Conservation (phyloP, 805 yeast genomes). For the Ogataea allantospora region DNA sequence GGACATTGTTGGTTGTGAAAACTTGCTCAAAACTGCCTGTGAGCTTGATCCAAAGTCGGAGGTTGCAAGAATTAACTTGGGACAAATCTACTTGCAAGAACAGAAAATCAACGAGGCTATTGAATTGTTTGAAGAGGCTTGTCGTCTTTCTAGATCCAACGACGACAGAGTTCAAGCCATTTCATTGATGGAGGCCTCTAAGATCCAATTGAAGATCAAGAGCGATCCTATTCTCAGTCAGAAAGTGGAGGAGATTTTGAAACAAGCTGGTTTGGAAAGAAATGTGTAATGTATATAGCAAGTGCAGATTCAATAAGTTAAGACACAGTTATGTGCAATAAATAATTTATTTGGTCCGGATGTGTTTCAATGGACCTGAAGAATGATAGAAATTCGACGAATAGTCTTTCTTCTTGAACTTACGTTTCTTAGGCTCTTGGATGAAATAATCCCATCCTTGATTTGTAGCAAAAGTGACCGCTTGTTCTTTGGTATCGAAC, state of each 20-base stretch:
- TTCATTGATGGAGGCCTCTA: slow-evolving; percentile 89
- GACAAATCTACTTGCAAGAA: slow-evolving; percentile 83
- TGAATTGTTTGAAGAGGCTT: slow-evolving; percentile 75
- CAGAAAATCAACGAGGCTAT: slow-evolving; percentile 83
- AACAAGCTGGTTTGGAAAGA: slow-evolving; percentile 30
- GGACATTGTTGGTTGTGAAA: slow-evolving; percentile 56
- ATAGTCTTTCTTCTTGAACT: slow-evolving; percentile 72
- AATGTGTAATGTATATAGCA: slow-evolving; percentile 9
- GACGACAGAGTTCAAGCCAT: slow-evolving; percentile 90
- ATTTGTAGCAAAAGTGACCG: slow-evolving; percentile 73
- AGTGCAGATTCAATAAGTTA: not conserved
- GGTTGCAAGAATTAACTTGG: slow-evolving; percentile 84
- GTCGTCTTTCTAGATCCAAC: slow-evolving; percentile 75
- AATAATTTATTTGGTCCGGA: slow-evolving; percentile 61
- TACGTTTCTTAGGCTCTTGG: slow-evolving; percentile 76
- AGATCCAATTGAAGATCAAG: slow-evolving; percentile 78
- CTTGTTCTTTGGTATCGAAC: slow-evolving; percentile 73
- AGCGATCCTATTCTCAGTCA: slow-evolving; percentile 62
- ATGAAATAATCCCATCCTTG: slow-evolving; percentile 85
- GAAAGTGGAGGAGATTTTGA: slow-evolving; percentile 62
- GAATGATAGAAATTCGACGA: slow-evolving; percentile 69
- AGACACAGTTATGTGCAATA: not conserved
- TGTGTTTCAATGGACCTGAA: slow-evolving; percentile 70
- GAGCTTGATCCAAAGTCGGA: slow-evolving; percentile 86
- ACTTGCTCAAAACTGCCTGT: slow-evolving; percentile 69